Evolutionary conservation across 306 rosid species (phyloP), one percentile per base, ranked within the genome.

Genomic region (Cucumis melo): DNA sequence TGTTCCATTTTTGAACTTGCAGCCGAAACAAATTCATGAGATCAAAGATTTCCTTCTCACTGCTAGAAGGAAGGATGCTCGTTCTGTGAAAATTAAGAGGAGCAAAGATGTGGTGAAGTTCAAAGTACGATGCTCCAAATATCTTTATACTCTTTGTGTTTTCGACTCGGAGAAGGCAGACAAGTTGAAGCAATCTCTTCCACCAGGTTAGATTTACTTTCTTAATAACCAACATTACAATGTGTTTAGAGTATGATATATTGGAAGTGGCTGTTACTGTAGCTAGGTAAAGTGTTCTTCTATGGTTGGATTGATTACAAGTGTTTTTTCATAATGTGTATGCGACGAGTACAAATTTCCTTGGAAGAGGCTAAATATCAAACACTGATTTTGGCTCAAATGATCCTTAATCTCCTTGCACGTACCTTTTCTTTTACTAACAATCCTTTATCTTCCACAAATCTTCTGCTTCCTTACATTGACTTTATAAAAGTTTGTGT

Each of bases 1-100:
- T 23, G 21, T 34, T 53, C n/a, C 42, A 55, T 74, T 2, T 27
- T 64, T 56, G 50, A 21, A 17, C 29, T 1, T 29, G 6, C 78
- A 86, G 89, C 89, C 89, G 61, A 86, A 86, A 85, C 89, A 86
- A 77, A 86, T 83, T 71, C 85, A 86, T 19, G 89, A 86, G 85
- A 86, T 86, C 39, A 86, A 86, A 71, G 89, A 86, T 61, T 86
- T 86, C 89, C 87, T 86, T 73, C 83, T 86, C 51, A 83, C 87
- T 2, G 89, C 89, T 1, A 86, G 89, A 86, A 86, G 89, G 83
- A 86, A 86, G 58, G 89, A 86, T 68, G 87, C 89, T 2, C 87
- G 87, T 17, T 86, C 89, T 20, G 89, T 86, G 82, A 83, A 74
- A 36, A 86, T 86, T 57, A 86, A 81, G 85, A 86, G 73, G 68